Evolutionary conservation across 495 filamentous ascomycete species (phyloP).

Genomic region (Cercophora samala): DNA sequence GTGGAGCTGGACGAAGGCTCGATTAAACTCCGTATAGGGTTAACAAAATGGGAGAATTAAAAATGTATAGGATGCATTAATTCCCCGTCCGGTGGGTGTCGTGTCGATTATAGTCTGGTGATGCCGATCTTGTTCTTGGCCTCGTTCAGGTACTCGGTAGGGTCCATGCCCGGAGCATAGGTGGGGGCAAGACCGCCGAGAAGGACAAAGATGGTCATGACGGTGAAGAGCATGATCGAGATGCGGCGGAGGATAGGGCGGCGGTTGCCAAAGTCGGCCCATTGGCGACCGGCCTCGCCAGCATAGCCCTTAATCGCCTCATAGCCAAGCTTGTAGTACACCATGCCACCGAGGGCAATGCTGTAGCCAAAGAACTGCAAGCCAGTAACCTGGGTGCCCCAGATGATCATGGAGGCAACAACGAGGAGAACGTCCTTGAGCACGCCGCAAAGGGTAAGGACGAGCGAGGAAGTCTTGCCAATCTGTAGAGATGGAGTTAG

Average conservation of each 20-base stretch:
- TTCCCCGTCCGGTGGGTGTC: conserved; percentile 8
- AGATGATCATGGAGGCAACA: conserved; percentile 81
- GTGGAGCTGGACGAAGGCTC: conserved; percentile 1
- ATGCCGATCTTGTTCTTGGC: conserved; percentile 49
- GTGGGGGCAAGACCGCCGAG: conserved; percentile 53
- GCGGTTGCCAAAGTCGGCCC: conserved; percentile 80
- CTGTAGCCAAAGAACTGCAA: conserved; percentile 95
- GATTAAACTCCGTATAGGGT: conserved; percentile 35
- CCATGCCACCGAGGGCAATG: conserved; percentile 82
- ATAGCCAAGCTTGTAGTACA: conserved; percentile 95
- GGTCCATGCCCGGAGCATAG: conserved; percentile 47
- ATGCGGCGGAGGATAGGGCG: conserved; percentile 74
- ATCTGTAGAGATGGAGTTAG: conserved; percentile 58
- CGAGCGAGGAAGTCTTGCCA: conserved; percentile 92
- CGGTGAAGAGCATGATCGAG: conserved; percentile 57
- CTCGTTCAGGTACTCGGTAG: conserved; percentile 42
- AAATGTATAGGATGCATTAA: conserved; percentile 13
- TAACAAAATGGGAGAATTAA: conserved; percentile 13
- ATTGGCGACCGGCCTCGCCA: conserved; percentile 63
- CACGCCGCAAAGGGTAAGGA: conserved; percentile 95
- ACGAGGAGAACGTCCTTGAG: conserved; percentile 98
- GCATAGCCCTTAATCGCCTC: conserved; percentile 79
- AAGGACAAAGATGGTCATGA: conserved; percentile 65
- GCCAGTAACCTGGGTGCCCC: conserved; percentile 72
- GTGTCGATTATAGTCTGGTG: conserved; percentile 25